Conservation (phyloP, 371 early-diverging fungal genomes). For the Conidiobolus coronatus region DNA sequence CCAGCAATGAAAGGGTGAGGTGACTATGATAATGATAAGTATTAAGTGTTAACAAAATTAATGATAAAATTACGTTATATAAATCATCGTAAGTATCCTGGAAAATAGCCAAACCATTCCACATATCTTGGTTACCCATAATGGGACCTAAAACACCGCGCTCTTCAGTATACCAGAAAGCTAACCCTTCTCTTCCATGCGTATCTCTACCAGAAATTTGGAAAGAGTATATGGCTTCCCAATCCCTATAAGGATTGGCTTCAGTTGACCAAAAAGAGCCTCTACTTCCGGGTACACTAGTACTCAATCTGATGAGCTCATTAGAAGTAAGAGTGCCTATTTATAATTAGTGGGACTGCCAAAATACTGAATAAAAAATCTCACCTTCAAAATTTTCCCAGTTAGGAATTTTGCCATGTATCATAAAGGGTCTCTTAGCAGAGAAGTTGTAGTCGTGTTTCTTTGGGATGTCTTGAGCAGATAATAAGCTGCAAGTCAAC, state of each 20-base stretch:
- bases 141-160: conserved; percentile 30
- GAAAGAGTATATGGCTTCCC: conserved; percentile 47
- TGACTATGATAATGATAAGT: conserved; percentile 1
- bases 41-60: not conserved
- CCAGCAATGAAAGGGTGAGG: conserved; percentile 36
- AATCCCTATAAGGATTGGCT: conserved; percentile 42
- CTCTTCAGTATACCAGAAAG: conserved; percentile 65
- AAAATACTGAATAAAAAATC: not conserved
- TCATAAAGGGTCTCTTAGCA: not conserved
- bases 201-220: conserved; percentile 30
- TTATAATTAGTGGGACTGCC: not conserved
- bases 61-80: conserved; percentile 13
- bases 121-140: conserved; percentile 43
- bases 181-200: conserved; percentile 60
- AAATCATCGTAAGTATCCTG: conserved; percentile 36
- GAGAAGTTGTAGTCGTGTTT: not conserved
- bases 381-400: not conserved
- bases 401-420: not conserved
- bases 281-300: conserved; percentile 29
- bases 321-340: conserved; percentile 26
- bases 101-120: conserved; percentile 42
- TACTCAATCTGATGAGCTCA: conserved; percentile 41
- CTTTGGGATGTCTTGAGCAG: too few species aligned
- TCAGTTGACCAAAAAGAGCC: conserved; percentile 46
- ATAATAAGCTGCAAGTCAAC: too few species aligned